Conservation (phyloP, 2,329 filamentous ascomycete genomes). For the Gyromitra esculenta region DNA sequence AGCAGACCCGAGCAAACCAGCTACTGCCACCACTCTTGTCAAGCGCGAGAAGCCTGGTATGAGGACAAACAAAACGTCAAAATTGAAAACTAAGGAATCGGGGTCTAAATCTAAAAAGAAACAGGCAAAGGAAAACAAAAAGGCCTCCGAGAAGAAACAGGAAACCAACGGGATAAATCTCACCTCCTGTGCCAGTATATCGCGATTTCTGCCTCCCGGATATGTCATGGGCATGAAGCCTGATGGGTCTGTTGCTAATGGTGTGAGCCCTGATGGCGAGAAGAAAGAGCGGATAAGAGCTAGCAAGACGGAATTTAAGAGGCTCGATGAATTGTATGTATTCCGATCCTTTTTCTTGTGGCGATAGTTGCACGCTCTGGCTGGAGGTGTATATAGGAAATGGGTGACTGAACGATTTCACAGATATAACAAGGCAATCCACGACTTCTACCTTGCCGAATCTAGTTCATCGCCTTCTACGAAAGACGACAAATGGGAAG, state of each 20-base stretch:
- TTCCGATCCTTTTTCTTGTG: constrained; percentile 4
- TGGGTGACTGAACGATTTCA: constrained; percentile 13
- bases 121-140: constrained; percentile 24
- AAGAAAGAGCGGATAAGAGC: constrained; percentile 62
- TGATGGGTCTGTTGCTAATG: constrained; percentile 56
- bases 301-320: constrained; percentile 73
- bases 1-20: constrained; percentile 32
- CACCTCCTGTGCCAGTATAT: constrained; percentile 6
- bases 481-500: constrained; percentile 76
- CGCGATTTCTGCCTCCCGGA: constrained; percentile 14
- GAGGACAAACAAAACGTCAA: constrained; percentile 14
- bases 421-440: constrained; percentile 67
- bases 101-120: constrained; percentile 12
- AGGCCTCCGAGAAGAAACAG: constrained; percentile 17
- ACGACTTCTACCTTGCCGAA: constrained; percentile 75
- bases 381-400: not conserved
- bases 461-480: constrained; percentile 64
- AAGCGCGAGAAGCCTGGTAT: constrained; percentile 21
- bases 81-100: constrained; percentile 25
- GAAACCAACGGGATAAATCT: constrained; percentile 28
- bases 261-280: constrained; percentile 59
- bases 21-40: not conserved
- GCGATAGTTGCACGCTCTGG: not conserved
- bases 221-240: constrained; percentile 31
- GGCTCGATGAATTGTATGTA: constrained; percentile 71